phyloP scores from a whole-genome alignment of 2,329 filamentous ascomycete genomes.

The Didymella segeticola region DNA sequence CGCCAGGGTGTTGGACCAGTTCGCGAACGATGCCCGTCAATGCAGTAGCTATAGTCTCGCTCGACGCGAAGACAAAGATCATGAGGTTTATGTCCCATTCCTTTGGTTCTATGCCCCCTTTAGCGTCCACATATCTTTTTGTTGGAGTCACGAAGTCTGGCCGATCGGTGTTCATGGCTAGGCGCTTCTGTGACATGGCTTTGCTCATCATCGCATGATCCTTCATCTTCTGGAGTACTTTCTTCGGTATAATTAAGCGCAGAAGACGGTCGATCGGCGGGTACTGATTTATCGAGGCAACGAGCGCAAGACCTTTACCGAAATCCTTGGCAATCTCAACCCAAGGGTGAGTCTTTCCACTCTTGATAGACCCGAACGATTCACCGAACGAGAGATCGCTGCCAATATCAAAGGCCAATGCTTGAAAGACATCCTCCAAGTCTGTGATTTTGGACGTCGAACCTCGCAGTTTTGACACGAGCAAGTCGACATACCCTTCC shows the following conservation, averaged over 20 bases:
- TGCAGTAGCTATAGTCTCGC: conserved; percentile 52
- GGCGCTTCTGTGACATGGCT: conserved; percentile 31
- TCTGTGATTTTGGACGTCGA: conserved; percentile 18
- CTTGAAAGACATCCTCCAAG: conserved; percentile 26
- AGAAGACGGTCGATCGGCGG: conserved; percentile 33
- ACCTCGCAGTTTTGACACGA: conserved; percentile 25
- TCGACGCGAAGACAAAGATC: conserved; percentile 52
- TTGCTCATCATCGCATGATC: conserved; percentile 34
- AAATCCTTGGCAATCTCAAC: conserved; percentile 40
- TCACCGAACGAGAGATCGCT: conserved; percentile 61
- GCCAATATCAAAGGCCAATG: conserved; percentile 35
- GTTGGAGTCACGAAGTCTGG: conserved; percentile 40
- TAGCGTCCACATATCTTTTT: conserved; percentile 31
- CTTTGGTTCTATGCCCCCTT: conserved; percentile 19
- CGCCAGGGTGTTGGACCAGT: conserved; percentile 40
- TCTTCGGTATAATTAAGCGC: conserved; percentile 32
- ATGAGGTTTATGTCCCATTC: conserved; percentile 51
- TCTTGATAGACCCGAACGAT: conserved; percentile 51
- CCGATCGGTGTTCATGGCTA: conserved; percentile 26
- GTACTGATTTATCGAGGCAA: conserved; percentile 38
- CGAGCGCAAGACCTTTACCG: conserved; percentile 37
- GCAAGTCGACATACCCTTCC: conserved; percentile 31
- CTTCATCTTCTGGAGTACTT: conserved; percentile 28
- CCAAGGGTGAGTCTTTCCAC: conserved; percentile 49
- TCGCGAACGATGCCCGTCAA: conserved; percentile 46